phyloP scores from a whole-genome alignment of 208 protist genomes.

The Sergeia podlipaevii region DNA sequence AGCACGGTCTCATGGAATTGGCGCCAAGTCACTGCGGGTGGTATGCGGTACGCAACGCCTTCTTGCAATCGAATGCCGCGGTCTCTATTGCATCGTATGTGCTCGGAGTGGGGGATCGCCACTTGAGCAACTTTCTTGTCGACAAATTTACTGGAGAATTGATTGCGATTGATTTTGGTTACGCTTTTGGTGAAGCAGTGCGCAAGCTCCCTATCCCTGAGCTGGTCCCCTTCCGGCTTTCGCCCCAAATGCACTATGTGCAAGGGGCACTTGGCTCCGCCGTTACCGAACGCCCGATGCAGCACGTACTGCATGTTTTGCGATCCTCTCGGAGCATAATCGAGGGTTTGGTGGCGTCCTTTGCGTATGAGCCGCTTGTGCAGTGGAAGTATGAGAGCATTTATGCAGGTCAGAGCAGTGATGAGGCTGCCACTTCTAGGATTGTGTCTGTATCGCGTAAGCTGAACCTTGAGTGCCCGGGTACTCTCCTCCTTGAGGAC shows the following conservation, averaged over 20 bases:
- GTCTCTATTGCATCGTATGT: constrained; percentile 83
- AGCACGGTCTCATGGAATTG: constrained; percentile 14
- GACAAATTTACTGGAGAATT: constrained; percentile 55
- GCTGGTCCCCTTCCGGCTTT: constrained; percentile 93
- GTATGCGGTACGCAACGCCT: constrained; percentile 60
- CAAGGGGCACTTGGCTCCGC: constrained; percentile 64
- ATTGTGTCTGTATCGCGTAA: constrained; percentile 21
- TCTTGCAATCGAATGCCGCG: constrained; percentile 56
- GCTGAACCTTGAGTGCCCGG: constrained; percentile 27
- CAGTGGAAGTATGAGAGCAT: constrained; percentile 41
- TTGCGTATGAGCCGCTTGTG: constrained; percentile 87
- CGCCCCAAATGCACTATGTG: constrained; percentile 70
- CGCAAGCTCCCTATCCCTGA: constrained; percentile 86
- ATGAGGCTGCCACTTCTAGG: neutral
- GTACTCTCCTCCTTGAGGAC: constrained; percentile 8
- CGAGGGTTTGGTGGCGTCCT: constrained; percentile 83
- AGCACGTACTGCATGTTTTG: constrained; percentile 34
- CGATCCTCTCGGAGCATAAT: constrained; percentile 46
- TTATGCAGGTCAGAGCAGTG: neutral
- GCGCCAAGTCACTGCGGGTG: constrained; percentile 49
- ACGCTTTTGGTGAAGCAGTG: constrained; percentile 92
- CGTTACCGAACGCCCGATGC: constrained; percentile 61
- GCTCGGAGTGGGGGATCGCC: constrained; percentile 92
- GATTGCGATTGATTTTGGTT: constrained; percentile 95
- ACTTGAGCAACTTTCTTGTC: constrained; percentile 92